phyloP scores from a whole-genome alignment of 441 rosid species.

The Dalechampia spathulata region DNA sequence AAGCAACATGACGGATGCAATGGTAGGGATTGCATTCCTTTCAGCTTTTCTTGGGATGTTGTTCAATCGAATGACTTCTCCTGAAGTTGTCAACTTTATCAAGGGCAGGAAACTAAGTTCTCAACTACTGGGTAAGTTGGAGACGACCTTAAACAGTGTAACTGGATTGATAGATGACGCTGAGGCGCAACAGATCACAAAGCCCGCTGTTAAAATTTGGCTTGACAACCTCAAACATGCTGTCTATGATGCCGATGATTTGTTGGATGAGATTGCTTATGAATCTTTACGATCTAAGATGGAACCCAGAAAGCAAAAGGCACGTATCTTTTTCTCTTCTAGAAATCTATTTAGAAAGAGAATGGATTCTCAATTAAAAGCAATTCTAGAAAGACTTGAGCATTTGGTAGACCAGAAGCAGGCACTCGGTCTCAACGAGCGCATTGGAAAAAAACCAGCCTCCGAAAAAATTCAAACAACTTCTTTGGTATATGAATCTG shows the following conservation, averaged over 20 bases:
- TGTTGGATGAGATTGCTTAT: not conserved
- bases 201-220: too few relatives aligned
- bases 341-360: too few relatives aligned
- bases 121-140: not conserved
- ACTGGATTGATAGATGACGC: not conserved
- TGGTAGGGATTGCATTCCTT: not conserved
- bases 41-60: not conserved
- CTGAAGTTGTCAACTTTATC: not conserved
- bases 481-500: not conserved
- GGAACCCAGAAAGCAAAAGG: too few relatives aligned
- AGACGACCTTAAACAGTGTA: not conserved
- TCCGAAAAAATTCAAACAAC: not conserved
- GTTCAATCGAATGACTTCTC: not conserved
- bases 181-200: too few relatives aligned
- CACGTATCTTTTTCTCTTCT: too few relatives aligned
- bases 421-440: too few relatives aligned
- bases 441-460: not conserved
- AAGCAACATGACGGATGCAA: not conserved
- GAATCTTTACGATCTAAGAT: not conserved
- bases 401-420: too few relatives aligned
- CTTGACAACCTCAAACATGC: too few relatives aligned
- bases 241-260: not conserved
- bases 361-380: too few relatives aligned
- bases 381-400: too few relatives aligned
- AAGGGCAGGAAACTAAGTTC: not conserved